Percentiles rank a stretch among this genome's conserved stretches.
These are phyloP conservation scores for Phaeoacremonium minimum DNA, from an alignment of 2,329 filamentous ascomycete species.

Conservation along the genomic window DNA sequence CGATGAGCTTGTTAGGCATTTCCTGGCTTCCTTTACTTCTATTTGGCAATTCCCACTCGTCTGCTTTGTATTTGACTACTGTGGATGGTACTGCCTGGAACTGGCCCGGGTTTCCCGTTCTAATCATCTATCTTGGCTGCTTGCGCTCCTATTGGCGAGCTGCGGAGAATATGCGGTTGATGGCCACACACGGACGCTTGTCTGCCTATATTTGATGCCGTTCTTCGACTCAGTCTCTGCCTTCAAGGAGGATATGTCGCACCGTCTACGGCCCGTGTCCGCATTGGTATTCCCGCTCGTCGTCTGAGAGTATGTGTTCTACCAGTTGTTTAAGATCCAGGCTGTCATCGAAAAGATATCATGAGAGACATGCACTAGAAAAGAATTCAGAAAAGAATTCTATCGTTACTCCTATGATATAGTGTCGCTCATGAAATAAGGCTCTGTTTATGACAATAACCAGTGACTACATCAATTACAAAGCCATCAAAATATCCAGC, in stretches of 20 bases:
- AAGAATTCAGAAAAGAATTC: too few species aligned
- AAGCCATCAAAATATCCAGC: too few species aligned
- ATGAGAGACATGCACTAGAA: too few species aligned
- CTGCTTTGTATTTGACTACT: constrained; percentile 14
- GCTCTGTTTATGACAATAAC: too few species aligned
- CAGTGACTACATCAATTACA: too few species aligned
- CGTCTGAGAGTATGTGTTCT: too few species aligned
- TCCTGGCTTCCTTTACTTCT: constrained; percentile 19
- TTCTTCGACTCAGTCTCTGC: constrained; percentile 20
- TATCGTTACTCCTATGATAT: too few species aligned
- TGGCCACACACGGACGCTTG: constrained; percentile 13
- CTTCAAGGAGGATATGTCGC: constrained; percentile 22
- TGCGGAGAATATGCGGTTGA: constrained; percentile 27
- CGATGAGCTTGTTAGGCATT: constrained; percentile 17
- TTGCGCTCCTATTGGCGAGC: constrained; percentile 22
- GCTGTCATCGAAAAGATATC: too few species aligned
- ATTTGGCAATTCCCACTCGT: constrained; percentile 17
- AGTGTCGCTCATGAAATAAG: too few species aligned
- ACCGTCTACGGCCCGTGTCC: constrained; percentile 20
- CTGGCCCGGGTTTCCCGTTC: constrained; percentile 21
- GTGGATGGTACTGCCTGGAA: constrained; percentile 19
- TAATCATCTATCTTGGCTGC: constrained; percentile 26
- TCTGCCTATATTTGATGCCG: constrained; percentile 6
- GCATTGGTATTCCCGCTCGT: constrained; percentile 21
- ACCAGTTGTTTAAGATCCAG: too few species aligned